A percentile compares a stretch with the other conserved stretches of the same genome.
These are phyloP conservation scores for Mycosphaerella arachidis DNA, from an alignment of 2,329 filamentous ascomycete species.

Conservation along the genomic window DNA sequence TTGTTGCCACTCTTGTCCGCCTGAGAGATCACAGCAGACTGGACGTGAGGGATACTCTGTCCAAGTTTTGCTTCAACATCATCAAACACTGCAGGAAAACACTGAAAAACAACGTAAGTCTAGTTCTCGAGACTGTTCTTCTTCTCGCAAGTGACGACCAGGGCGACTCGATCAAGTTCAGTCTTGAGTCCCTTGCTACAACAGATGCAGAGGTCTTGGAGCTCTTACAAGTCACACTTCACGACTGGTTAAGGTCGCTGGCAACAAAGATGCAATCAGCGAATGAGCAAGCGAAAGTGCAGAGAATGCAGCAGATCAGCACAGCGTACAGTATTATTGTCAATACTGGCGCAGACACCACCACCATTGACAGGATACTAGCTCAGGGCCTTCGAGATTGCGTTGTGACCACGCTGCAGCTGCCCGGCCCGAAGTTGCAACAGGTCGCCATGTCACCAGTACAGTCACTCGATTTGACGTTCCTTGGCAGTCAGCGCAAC, in stretches of 20 bases:
- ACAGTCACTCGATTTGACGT: slow-evolving; percentile 18
- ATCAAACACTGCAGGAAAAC: slow-evolving; percentile 74
- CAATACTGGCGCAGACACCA: slow-evolving; percentile 59
- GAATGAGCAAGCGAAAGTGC: slow-evolving; percentile 72
- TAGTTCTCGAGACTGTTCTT: slow-evolving; percentile 79
- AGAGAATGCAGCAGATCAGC: slow-evolving; percentile 70
- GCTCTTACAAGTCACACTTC: slow-evolving; percentile 64
- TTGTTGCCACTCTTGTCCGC: slow-evolving; percentile 71
- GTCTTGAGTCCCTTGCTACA: slow-evolving; percentile 57
- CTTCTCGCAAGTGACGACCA: slow-evolving; percentile 56
- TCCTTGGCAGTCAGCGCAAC: slow-evolving; percentile 11
- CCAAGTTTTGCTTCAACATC: slow-evolving; percentile 67
- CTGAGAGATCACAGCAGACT: slow-evolving; percentile 65
- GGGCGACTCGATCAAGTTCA: slow-evolving; percentile 30
- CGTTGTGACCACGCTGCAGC: slow-evolving; percentile 49
- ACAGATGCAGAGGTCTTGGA: slow-evolving; percentile 61
- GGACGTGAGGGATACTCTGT: slow-evolving; percentile 65
- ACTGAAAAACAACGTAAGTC: slow-evolving; percentile 61
- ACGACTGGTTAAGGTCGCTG: slow-evolving; percentile 76
- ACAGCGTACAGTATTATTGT: slow-evolving; percentile 65
- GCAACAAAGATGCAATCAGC: slow-evolving; percentile 77
- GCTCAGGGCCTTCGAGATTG: slow-evolving; percentile 70
- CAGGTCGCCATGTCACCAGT: slow-evolving; percentile 14
- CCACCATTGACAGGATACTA: slow-evolving; percentile 63
- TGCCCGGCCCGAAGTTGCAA: slow-evolving; percentile 9